Base-by-base conservation (phyloP, 2,329 filamentous ascomycete genomes). In the Intubia oerlemansii region DNA sequence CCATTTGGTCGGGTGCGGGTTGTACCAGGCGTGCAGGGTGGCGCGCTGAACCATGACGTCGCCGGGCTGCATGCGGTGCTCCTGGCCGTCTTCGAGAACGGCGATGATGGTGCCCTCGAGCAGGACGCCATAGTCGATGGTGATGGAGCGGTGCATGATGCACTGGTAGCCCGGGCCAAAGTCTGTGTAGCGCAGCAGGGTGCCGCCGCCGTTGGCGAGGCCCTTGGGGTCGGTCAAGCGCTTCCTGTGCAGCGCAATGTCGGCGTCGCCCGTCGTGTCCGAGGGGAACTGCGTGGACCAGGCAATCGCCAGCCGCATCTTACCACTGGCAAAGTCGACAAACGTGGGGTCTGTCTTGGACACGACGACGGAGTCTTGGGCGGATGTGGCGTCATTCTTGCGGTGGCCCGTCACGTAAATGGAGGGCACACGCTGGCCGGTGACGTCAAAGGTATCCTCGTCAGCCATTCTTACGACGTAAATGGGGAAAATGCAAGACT, bases 21-120 rank as follows among this genome's bases (percentile, higher is more conserved):
- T 66, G 27, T 48, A 42, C 62, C 61, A 66, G 16, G 52, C 52
- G 41, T 68, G 63, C 46, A 56, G 59, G 4, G 62, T 65, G 1
- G 53, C 49, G 6, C 52, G 54, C 33, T 55, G 50, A 43, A 51
- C 50, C 5, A 43, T 54, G 41, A 54, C 48, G 9, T 40, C 38
- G 21, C 38, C 38, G 11, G 34, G 27, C 10, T 25, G 15, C 37
- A 40, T 26, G 7, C 30, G 24, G 10, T 19, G 25, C 21, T 33
- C 33, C 33, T 34, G 30, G n/a, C 37, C 38, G 10, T 33, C 34
- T 28, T 36, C 38, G 20, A 40, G 33, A 15, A 36, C 29, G 31
- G 29, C 31, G 18, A 36, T 15, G 10, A 39, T 25, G 10, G 22
- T 23, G 21, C 38, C 38, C 27, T 38, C 37, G 16, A 40, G 31